phyloP scores from a whole-genome alignment of 164 flowering plant species.

The Malania oleifera region DNA sequence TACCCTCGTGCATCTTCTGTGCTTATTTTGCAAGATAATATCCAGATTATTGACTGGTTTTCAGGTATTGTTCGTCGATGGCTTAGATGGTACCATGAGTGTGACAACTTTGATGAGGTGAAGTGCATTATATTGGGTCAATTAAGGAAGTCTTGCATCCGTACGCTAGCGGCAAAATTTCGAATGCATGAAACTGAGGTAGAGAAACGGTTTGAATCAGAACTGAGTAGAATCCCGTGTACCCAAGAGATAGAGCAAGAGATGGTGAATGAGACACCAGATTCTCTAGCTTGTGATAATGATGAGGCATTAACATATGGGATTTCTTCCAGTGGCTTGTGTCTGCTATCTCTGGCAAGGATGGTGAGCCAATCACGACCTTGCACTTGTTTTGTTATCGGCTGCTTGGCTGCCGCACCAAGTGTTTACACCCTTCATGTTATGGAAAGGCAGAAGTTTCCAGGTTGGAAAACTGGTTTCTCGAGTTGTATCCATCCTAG shows the following conservation, averaged over 20 bases:
- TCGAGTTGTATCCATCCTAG: slow-evolving; percentile 73
- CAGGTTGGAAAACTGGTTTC: slow-evolving; percentile 90
- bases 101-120: slow-evolving; percentile 52
- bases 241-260: slow-evolving; percentile 49
- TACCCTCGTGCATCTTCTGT: slow-evolving; percentile 41
- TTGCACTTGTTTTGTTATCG: slow-evolving; percentile 67
- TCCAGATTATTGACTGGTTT: slow-evolving; percentile 77
- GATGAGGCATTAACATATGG: slow-evolving; percentile 68
- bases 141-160: slow-evolving; percentile 73
- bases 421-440: slow-evolving; percentile 70
- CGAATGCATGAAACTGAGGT: slow-evolving; percentile 57
- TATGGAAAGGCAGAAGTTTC: slow-evolving; percentile 79
- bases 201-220: slow-evolving; percentile 59
- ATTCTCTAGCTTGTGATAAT: slow-evolving; percentile 23
- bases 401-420: slow-evolving; percentile 60
- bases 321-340: slow-evolving; percentile 59
- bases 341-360: slow-evolving; percentile 68
- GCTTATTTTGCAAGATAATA: slow-evolving; percentile 59
- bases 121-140: slow-evolving; percentile 45
- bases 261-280: slow-evolving; percentile 23
- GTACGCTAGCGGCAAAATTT: slow-evolving; percentile 80
- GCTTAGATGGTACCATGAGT: slow-evolving; percentile 65
- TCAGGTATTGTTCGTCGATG: slow-evolving; percentile 66
- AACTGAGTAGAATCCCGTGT: slow-evolving; percentile 58
- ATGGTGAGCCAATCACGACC: slow-evolving; percentile 53